Conservation (phyloP, 208 protist genomes). For the Crithidia mellificae region DNA sequence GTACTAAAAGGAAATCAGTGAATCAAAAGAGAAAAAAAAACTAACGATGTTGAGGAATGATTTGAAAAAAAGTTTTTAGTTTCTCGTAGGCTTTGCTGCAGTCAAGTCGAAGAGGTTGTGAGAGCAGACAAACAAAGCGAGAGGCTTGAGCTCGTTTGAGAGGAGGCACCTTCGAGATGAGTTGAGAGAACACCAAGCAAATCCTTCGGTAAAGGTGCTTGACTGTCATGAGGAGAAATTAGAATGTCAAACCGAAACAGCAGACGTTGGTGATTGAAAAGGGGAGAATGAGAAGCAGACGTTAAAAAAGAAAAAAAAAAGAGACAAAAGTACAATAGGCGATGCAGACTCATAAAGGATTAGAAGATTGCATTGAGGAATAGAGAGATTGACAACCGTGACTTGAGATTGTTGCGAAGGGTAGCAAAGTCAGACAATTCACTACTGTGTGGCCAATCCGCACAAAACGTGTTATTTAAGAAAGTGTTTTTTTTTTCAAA, state of each 20-base stretch:
- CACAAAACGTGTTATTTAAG: no score
- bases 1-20: conserved; percentile 17
- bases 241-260: neutral
- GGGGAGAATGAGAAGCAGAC: no score
- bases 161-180: neutral
- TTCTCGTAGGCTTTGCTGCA: neutral
- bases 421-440: no score
- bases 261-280: conserved; percentile 2
- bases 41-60: conserved; percentile 7
- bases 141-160: neutral
- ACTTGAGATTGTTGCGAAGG: no score
- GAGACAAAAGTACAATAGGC: neutral
- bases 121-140: conserved; percentile 25
- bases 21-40: conserved; percentile 23
- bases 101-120: conserved; percentile 18
- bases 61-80: neutral
- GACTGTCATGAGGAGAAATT: neutral
- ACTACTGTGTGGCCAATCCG: no score
- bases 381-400: no score
- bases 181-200: neutral
- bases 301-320: conserved; percentile 18
- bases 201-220: neutral
- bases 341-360: no score
- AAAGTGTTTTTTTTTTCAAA: no score
- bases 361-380: no score